Percentiles rank a stretch among this genome's conserved stretches.
Evolutionary conservation across 371 early-diverging fungal genomes (phyloP).

Genomic region (Apophysomyces variabilis): DNA sequence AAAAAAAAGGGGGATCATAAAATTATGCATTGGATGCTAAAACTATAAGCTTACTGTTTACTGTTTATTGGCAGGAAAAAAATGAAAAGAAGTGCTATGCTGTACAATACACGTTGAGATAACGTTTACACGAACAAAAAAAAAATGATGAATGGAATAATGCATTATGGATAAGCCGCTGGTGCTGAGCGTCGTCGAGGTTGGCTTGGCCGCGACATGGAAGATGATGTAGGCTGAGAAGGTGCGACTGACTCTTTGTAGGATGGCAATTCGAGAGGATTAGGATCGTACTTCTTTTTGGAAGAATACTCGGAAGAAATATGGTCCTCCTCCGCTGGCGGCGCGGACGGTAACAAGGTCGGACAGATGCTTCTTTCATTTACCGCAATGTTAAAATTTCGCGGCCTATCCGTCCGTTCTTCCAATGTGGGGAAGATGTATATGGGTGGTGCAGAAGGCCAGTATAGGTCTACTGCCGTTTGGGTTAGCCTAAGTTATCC

Average conservation of each 20-base stretch:
- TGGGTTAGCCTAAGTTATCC: background rate
- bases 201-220: background rate
- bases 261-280: background rate
- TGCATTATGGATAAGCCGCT: background rate
- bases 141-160: background rate
- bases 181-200: slow-evolving; percentile 1
- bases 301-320: background rate
- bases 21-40: no score
- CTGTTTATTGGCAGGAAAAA: no score
- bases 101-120: no score
- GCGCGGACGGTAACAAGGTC: background rate
- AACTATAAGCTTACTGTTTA: no score
- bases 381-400: background rate
- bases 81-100: no score
- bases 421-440: slow-evolving; percentile 3
- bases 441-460: slow-evolving; percentile 6
- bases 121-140: background rate
- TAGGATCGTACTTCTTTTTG: background rate
- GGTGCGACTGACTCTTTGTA: background rate
- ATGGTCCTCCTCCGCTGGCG: background rate
- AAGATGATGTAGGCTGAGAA: background rate
- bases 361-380: slow-evolving; percentile 5
- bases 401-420: background rate
- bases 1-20: no score
- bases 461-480: background rate